Evolutionary conservation across 2,329 filamentous ascomycete genomes (phyloP).

Genomic region (Talaromyces sp.): DNA sequence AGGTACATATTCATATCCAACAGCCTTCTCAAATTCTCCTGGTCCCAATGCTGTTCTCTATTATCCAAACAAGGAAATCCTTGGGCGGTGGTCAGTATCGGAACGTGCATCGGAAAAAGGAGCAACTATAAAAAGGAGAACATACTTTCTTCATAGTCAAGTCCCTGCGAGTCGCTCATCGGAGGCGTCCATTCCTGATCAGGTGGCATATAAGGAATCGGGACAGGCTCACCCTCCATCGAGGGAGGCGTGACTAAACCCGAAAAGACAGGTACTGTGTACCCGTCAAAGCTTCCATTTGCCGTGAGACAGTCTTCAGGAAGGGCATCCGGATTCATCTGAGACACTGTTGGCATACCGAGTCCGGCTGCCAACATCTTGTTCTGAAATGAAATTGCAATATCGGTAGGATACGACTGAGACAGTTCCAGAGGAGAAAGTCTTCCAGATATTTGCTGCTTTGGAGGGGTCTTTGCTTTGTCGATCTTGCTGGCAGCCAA

Average conservation of each 20-base stretch:
- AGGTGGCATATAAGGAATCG: neutral
- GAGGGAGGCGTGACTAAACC: slow-evolving; percentile 12
- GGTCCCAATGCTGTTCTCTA: slow-evolving; percentile 10
- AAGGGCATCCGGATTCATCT: neutral
- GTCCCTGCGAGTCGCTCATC: slow-evolving; percentile 1
- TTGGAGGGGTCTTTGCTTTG: slow-evolving; percentile 1
- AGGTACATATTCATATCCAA: slow-evolving; percentile 9
- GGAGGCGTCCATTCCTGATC: neutral
- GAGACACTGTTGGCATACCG: neutral
- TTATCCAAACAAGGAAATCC: slow-evolving; percentile 10
- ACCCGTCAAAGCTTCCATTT: slow-evolving; percentile 4
- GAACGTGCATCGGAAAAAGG: no score
- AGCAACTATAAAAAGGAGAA: no score
- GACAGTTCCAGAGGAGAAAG: neutral
- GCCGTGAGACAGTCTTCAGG: slow-evolving; percentile 1
- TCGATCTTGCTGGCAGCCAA: neutral
- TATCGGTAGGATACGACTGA: neutral
- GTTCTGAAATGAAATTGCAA: slow-evolving; percentile 1
- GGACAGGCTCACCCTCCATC: slow-evolving; percentile 7
- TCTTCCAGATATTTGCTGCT: neutral
- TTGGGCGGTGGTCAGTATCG: neutral
- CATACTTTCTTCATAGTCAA: slow-evolving; percentile 9
- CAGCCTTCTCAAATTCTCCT: slow-evolving; percentile 8
- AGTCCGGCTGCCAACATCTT: neutral
- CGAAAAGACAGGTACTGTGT: slow-evolving; percentile 1